phyloP scores from a whole-genome alignment of 2,329 filamentous ascomycete genomes.

The Trichoderma gracile region DNA sequence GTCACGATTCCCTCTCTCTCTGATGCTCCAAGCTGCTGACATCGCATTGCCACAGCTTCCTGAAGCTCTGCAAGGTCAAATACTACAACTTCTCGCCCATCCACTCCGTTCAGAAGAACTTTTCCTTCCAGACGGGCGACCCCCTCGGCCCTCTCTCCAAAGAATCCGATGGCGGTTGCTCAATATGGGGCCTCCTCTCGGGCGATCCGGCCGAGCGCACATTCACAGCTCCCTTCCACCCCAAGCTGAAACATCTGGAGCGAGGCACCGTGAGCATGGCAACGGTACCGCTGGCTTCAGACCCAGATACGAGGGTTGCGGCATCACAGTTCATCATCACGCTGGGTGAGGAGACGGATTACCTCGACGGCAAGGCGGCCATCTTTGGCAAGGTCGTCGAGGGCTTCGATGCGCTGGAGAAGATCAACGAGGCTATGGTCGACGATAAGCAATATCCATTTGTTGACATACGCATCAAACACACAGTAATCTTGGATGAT shows the following conservation, averaged over 20 bases:
- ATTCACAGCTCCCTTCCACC: constrained; percentile 81
- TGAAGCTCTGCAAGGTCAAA: constrained; percentile 98
- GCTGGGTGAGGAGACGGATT: constrained; percentile 84
- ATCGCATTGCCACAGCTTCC: constrained; percentile 69
- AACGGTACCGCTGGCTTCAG: constrained; percentile 72
- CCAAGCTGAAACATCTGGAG: constrained; percentile 84
- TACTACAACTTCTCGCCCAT: constrained; percentile 98
- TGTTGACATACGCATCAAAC: constrained; percentile 91
- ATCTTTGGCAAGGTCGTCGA: constrained; percentile 96
- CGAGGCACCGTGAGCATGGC: constrained; percentile 96
- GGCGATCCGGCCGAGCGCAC: constrained; percentile 67
- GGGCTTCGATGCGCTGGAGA: constrained; percentile 90
- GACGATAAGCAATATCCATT: constrained; percentile 84
- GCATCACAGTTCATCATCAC: constrained; percentile 95
- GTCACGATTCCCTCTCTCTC: constrained; percentile 38
- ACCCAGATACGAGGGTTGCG: constrained; percentile 79
- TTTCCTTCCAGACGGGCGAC: constrained; percentile 95
- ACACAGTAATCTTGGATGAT: constrained; percentile 89
- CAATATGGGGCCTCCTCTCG: constrained; percentile 84
- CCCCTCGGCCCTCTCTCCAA: constrained; percentile 82
- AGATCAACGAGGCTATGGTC: constrained; percentile 86
- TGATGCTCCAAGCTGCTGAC: neutral
- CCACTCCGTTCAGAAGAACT: constrained; percentile 89
- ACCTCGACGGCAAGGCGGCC: constrained; percentile 87
- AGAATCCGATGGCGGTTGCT: constrained; percentile 88